Base-by-base conservation (phyloP, 352 stramenopile species). In the Pythium grandisporangium region DNA sequence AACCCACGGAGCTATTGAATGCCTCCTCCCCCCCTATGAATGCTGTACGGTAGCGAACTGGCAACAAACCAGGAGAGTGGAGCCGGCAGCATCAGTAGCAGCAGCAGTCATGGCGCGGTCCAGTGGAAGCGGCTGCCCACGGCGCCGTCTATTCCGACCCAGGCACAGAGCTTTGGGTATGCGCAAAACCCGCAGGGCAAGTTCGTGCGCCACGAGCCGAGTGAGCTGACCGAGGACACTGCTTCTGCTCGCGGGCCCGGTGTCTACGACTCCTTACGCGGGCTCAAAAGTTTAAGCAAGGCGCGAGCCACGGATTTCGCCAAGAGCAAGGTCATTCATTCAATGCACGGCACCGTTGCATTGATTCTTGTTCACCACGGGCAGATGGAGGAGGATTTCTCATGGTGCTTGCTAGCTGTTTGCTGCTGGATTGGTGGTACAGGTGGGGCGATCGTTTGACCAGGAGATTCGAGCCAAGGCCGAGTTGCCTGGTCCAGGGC, bases 101-200 rank as follows among this genome's bases (percentile, higher is more conserved):
- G n/a, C n/a, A n/a, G n/a, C n/a, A n/a, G n/a, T n/a, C n/a, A n/a
- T n/a, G n/a, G n/a, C n/a, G n/a, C n/a, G 25, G 66, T 87, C 32
- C 73, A 76, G 32, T 90, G 74, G 77, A 65, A 70, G 20, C 54
- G 74, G 8, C 51, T 90, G 0, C 73, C 77, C 5, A 82, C 73
- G 3, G 77, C 74, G 12, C 77, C 77, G 14, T 90, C 77, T 0
- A 90, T 90, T 26, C 77, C 77, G 0, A 82, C 60, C 3, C 54
- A 76, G 0, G 66, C 71, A 4, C 77, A 90, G 37, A 90, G 77
- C 48, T 90, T 83, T 50, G 77, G 77, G 3, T 87, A 90, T 36
- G 77, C 87, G 19, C 66, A 90, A 55, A 59, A 67, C 7, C 63
- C 66, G 4, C 70, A 87, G 47, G 77, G 77, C 0, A 86, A 87